phyloP scores from a whole-genome alignment of 805 yeast species.

The Saturnispora hagleri region DNA sequence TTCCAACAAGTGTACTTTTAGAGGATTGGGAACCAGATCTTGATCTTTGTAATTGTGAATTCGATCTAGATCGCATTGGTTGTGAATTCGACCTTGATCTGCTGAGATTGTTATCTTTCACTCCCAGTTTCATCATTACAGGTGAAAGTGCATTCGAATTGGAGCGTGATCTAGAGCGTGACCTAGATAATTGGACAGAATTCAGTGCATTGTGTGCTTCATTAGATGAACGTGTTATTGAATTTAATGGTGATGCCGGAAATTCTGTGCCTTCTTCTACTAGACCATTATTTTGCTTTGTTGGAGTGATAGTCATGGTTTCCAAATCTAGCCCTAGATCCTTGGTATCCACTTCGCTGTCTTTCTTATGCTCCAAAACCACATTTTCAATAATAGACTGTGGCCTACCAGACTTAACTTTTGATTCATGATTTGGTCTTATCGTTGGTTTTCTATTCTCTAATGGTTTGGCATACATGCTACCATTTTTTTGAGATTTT shows the following conservation, averaged over 20 bases:
- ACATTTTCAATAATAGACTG: constrained; percentile 10
- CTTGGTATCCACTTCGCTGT: not conserved
- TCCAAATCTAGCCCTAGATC: not conserved
- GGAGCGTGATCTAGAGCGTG: constrained; percentile 25
- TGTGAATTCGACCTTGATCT: constrained; percentile 16
- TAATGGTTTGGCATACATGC: constrained; percentile 21
- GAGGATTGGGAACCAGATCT: constrained; percentile 5
- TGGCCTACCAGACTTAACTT: constrained; percentile 4
- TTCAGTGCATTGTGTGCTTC: constrained; percentile 15
- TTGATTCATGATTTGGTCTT: constrained; percentile 8
- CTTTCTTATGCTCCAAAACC: constrained; percentile 10
- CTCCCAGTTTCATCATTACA: constrained; percentile 8
- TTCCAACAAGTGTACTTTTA: constrained; percentile 14
- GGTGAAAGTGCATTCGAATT: constrained; percentile 9
- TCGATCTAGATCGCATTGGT: constrained; percentile 12
- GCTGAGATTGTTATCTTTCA: constrained; percentile 14
- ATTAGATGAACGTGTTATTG: constrained; percentile 18
- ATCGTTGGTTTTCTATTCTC: constrained; percentile 17
- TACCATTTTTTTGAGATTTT: constrained; percentile 26
- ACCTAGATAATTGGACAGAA: constrained; percentile 14
- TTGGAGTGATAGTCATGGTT: not conserved
- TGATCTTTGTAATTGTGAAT: constrained; percentile 17
- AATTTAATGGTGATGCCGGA: constrained; percentile 26
- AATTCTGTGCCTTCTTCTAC: constrained; percentile 5
- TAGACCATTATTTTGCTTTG: not conserved